These are phyloP conservation scores for Raffaelea albimanens DNA, from an alignment of 2,329 filamentous ascomycete species.

Conservation along the genomic window DNA sequence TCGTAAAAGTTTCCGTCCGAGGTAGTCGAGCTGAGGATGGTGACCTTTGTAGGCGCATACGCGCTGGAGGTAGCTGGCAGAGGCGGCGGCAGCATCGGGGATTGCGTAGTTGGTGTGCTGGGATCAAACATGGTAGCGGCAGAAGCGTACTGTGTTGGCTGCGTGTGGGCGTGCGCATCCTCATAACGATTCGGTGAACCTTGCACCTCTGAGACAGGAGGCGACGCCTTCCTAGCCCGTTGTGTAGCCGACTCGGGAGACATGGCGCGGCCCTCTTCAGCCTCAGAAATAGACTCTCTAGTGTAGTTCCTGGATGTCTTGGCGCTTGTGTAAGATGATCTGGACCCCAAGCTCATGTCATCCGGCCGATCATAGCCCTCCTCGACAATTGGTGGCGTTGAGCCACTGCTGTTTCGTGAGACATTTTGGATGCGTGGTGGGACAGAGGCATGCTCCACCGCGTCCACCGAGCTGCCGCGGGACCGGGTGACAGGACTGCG, in stretches of 20 bases:
- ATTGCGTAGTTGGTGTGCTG: slow-evolving; percentile 10
- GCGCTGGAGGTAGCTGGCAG: slow-evolving; percentile 9
- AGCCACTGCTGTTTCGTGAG: slow-evolving; percentile 29
- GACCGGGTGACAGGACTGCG: slow-evolving; percentile 39
- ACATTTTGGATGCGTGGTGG: slow-evolving; percentile 26
- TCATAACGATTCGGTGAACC: slow-evolving; percentile 5
- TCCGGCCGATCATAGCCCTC: slow-evolving; percentile 20
- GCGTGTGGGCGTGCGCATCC: slow-evolving; percentile 6
- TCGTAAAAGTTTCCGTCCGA: slow-evolving; percentile 24
- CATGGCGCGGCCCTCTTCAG: slow-evolving; percentile 22
- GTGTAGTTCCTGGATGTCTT: slow-evolving; percentile 7
- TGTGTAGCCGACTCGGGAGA: not conserved
- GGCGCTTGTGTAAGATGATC: slow-evolving; percentile 1
- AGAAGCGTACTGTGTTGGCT: slow-evolving; percentile 14
- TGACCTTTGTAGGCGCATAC: slow-evolving; percentile 21
- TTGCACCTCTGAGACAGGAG: slow-evolving; percentile 5
- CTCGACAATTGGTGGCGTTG: slow-evolving; percentile 32
- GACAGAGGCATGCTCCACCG: slow-evolving; percentile 26
- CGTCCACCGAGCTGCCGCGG: slow-evolving; percentile 37
- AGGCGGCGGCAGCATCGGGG: slow-evolving; percentile 6
- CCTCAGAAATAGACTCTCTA: slow-evolving; percentile 32
- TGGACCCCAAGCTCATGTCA: slow-evolving; percentile 6
- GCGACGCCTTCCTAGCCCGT: slow-evolving; percentile 3
- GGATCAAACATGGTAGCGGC: slow-evolving; percentile 13
- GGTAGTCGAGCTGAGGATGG: slow-evolving; percentile 21